A percentile compares a stretch with the other conserved stretches of the same genome.
Conservation (phyloP, 129 eudicot species). For the Flaveria brownii region DNA sequence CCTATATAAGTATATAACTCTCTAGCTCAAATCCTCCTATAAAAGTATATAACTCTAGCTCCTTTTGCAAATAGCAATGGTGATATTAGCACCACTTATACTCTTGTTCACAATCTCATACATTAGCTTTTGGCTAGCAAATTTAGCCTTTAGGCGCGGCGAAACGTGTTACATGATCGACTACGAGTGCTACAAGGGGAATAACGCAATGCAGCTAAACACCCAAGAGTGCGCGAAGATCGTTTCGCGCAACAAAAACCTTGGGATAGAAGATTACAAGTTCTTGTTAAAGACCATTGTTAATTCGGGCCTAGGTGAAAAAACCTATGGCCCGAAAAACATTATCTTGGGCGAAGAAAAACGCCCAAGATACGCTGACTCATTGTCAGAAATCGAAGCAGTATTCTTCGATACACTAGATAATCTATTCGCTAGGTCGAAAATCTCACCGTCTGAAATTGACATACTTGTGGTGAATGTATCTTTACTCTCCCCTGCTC, state of each 20-base stretch:
- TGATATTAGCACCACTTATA: constrained; percentile 17
- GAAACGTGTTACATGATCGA: constrained; percentile 54
- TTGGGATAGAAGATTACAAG: constrained; percentile 47
- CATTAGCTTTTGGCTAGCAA: constrained; percentile 28
- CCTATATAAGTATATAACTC: too few species aligned
- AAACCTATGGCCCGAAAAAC: constrained; percentile 52
- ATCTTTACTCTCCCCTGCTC: constrained; percentile 45
- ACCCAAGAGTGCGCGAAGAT: constrained; percentile 44
- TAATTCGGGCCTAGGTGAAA: constrained; percentile 66
- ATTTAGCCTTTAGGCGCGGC: constrained; percentile 20
- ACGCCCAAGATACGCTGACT: constrained; percentile 36
- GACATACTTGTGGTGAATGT: constrained; percentile 67
- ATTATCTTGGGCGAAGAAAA: constrained; percentile 49
- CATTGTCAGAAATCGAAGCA: constrained; percentile 53
- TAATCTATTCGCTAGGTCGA: constrained; percentile 39
- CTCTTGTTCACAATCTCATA: constrained; percentile 32
- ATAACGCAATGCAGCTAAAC: constrained; percentile 45
- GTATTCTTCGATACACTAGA: constrained; percentile 52
- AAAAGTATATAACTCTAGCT: background rate
- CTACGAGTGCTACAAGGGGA: constrained; percentile 67
- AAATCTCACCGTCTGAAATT: constrained; percentile 40
- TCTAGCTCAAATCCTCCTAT: background rate
- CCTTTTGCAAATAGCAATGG: constrained; percentile 31
- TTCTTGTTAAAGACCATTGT: constrained; percentile 55
- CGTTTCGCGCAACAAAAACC: constrained; percentile 51